A percentile compares a stretch with the other conserved stretches of the same genome.
phyloP scores from a whole-genome alignment of 2,329 filamentous ascomycete genomes.

The Dendrostoma leiphaemia region DNA sequence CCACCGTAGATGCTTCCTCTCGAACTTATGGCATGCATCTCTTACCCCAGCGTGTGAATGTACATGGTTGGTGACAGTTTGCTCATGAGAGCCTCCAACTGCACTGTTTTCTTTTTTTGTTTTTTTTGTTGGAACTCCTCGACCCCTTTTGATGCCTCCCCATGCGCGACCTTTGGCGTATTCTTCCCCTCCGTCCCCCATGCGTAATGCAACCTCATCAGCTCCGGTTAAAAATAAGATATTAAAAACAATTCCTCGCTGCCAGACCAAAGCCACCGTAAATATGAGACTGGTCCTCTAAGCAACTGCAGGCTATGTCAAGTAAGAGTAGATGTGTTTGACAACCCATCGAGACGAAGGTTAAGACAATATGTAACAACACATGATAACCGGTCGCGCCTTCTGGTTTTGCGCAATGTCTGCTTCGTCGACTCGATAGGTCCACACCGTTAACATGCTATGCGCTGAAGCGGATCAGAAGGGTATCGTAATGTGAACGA shows the following conservation, averaged over 20 bases:
- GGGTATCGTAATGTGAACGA: slow-evolving; percentile 42
- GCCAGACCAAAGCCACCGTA: slow-evolving; percentile 32
- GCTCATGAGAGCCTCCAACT: slow-evolving; percentile 11
- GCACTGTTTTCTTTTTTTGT: not conserved
- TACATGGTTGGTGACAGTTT: slow-evolving; percentile 3
- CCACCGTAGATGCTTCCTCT: no score
- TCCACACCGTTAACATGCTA: slow-evolving; percentile 27
- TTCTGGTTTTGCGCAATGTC: not conserved
- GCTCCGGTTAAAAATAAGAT: slow-evolving; percentile 19
- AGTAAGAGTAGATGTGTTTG: slow-evolving; percentile 7
- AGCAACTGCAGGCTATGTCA: slow-evolving; percentile 21
- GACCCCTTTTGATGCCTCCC: slow-evolving; percentile 20
- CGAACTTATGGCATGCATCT: not conserved
- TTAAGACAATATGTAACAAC: slow-evolving; percentile 20
- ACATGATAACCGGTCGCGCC: slow-evolving; percentile 17
- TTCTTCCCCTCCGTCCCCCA: not conserved
- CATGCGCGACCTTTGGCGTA: slow-evolving; percentile 12
- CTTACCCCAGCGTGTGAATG: not conserved
- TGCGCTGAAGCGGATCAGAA: slow-evolving; percentile 32
- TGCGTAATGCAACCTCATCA: slow-evolving; percentile 17
- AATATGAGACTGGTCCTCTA: slow-evolving; percentile 28
- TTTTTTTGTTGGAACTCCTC: slow-evolving; percentile 18
- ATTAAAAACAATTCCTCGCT: slow-evolving; percentile 26
- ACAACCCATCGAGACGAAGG: slow-evolving; percentile 14
- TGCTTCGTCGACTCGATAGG: slow-evolving; percentile 22